Evolutionary conservation across 148 eudicot species (phyloP).

Genomic region (Rheum nobile): DNA sequence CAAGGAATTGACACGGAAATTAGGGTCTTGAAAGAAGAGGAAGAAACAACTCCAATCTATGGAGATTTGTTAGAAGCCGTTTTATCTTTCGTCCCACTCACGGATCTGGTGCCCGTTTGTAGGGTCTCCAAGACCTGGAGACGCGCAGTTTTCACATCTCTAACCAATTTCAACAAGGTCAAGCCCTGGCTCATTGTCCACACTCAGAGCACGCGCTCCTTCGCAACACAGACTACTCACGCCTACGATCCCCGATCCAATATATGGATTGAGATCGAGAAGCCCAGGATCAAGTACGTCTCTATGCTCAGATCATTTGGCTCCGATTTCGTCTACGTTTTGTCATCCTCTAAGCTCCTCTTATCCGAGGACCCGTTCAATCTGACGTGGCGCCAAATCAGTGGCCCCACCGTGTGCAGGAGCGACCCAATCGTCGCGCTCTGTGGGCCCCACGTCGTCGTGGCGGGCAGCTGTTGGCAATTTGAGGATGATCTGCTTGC

Average conservation of each 20-base stretch:
- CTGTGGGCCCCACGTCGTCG: slow-evolving; percentile 32
- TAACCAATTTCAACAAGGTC: slow-evolving; percentile 14
- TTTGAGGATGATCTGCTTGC: slow-evolving; percentile 40
- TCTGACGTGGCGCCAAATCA: slow-evolving; percentile 29
- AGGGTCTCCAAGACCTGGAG: slow-evolving; percentile 33
- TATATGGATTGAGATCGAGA: slow-evolving; percentile 28
- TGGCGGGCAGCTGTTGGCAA: slow-evolving; percentile 42
- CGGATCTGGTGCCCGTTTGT: slow-evolving; percentile 22
- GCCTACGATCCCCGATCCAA: slow-evolving; percentile 57
- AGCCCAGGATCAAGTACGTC: slow-evolving; percentile 5
- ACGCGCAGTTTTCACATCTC: slow-evolving; percentile 22
- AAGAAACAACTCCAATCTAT: slow-evolving; percentile 11
- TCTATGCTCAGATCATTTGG: slow-evolving; percentile 30
- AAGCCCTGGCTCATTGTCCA: slow-evolving; percentile 38
- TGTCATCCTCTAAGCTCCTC: slow-evolving; percentile 20
- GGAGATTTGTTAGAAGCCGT: slow-evolving; percentile 25
- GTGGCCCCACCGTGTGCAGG: slow-evolving; percentile 35
- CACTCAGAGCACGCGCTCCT: slow-evolving; percentile 19
- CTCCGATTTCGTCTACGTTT: slow-evolving; percentile 26
- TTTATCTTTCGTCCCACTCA: slow-evolving; percentile 33
- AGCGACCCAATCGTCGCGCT: slow-evolving; percentile 47
- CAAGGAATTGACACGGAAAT: neutral
- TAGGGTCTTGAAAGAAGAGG: neutral
- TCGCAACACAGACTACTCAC: slow-evolving; percentile 13
- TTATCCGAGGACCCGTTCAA: slow-evolving; percentile 44